Percentiles rank a stretch among this genome's conserved stretches.
These are phyloP conservation scores for Coemansia furcata DNA, from an alignment of 192 early-diverging fungal genomes.

Conservation along the genomic window DNA sequence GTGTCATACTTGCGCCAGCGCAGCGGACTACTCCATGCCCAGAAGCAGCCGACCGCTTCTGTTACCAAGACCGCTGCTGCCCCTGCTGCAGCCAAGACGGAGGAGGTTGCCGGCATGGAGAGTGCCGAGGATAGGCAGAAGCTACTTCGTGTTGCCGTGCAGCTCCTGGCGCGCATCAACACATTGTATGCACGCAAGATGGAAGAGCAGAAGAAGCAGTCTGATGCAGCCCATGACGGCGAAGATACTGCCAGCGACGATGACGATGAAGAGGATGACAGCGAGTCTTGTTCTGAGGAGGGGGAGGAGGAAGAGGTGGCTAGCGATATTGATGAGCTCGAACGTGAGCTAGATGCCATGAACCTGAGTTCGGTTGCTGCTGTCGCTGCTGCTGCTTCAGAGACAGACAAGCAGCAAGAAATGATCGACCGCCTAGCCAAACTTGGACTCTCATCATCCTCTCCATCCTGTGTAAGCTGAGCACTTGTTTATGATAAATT, in stretches of 20 bases:
- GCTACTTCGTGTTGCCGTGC: constrained; percentile 27
- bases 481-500: not conserved
- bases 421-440: constrained; percentile 37
- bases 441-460: constrained; percentile 32
- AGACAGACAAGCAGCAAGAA: constrained; percentile 15
- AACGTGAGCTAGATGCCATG: constrained; percentile 48
- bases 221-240: not conserved
- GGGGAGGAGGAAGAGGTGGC: not conserved
- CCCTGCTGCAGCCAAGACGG: not conserved
- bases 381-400: not conserved
- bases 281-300: not conserved
- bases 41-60: not conserved
- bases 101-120: not conserved
- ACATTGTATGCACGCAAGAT: constrained; percentile 36
- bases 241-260: constrained; percentile 1
- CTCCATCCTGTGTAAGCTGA: constrained; percentile 7
- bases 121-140: constrained; percentile 7
- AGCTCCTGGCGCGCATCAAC: constrained; percentile 48
- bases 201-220: constrained; percentile 18
- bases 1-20: constrained; percentile 49
- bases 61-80: not conserved
- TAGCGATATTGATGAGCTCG: constrained; percentile 38
- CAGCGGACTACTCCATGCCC: constrained; percentile 16
- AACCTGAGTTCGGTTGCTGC: constrained; percentile 5
- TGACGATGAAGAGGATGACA: not conserved